A percentile compares a stretch with the other conserved stretches of the same genome.
phyloP scores from a whole-genome alignment of 2,329 filamentous ascomycete genomes.

The Botryosphaeria dothidea region DNA sequence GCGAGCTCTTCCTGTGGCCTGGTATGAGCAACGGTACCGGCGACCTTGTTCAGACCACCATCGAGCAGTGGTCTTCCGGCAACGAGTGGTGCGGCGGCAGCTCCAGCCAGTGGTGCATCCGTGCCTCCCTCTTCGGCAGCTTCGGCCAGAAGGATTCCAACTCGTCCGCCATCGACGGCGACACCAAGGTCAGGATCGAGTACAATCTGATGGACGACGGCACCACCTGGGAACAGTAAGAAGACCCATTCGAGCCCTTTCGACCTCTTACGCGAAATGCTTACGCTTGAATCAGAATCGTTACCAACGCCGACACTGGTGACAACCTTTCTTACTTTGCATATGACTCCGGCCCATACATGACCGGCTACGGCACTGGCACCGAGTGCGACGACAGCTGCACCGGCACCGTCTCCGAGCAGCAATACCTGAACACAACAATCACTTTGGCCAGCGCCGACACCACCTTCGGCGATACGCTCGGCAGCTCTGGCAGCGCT shows the following conservation, averaged over 20 bases:
- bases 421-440: constrained; percentile 43
- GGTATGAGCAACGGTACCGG: constrained; percentile 50
- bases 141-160: constrained; percentile 43
- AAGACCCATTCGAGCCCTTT: neutral
- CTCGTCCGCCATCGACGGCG: constrained; percentile 24
- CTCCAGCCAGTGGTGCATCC: constrained; percentile 44
- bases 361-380: constrained; percentile 43
- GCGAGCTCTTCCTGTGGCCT: constrained; percentile 46
- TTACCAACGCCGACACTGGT: constrained; percentile 40
- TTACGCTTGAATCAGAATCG: constrained; percentile 21
- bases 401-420: constrained; percentile 40
- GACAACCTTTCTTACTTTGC: constrained; percentile 36
- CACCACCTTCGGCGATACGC: constrained; percentile 26
- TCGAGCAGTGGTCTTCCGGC: constrained; percentile 41
- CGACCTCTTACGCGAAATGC: neutral
- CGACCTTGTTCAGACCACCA: constrained; percentile 44
- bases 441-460: constrained; percentile 40
- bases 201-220: constrained; percentile 29
- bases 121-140: constrained; percentile 42
- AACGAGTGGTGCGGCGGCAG: constrained; percentile 46
- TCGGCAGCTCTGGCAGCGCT: constrained; percentile 5
- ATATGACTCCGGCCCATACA: constrained; percentile 37
- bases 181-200: constrained; percentile 36
- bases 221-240: constrained; percentile 35
- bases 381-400: constrained; percentile 43